Percentiles rank a stretch among this genome's conserved stretches.
Conservation (phyloP, 202 grass and related monocot genomes). For the Dendrocalamus latiflorus region DNA sequence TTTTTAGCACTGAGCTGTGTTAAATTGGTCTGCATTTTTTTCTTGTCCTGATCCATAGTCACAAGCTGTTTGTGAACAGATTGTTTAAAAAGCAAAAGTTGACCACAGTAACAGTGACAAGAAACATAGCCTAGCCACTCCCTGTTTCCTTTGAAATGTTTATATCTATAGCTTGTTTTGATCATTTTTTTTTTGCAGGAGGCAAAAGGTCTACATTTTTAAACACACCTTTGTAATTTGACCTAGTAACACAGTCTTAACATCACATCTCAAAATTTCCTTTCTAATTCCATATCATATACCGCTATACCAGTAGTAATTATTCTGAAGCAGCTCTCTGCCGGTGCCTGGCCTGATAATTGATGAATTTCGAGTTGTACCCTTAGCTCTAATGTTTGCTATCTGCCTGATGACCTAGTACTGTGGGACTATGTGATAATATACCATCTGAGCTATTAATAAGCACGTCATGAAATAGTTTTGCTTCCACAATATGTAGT, state of each 20-base stretch:
- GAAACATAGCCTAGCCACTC: background rate
- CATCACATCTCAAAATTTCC: background rate
- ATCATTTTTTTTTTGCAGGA: too few species aligned
- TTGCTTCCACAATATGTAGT: background rate
- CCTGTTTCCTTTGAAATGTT: background rate
- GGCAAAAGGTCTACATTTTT: too few species aligned
- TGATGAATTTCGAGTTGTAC: background rate
- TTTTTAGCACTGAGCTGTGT: background rate
- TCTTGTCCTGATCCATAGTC: background rate
- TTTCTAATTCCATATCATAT: background rate
- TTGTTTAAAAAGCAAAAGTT: background rate
- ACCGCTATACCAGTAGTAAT: background rate
- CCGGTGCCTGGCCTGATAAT: background rate
- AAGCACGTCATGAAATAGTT: background rate
- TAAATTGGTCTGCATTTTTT: background rate
- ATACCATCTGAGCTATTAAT: constrained; percentile 2
- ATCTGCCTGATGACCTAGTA: background rate
- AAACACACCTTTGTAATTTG: too few species aligned
- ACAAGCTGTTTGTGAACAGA: background rate
- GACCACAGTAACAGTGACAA: background rate
- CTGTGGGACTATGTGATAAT: background rate
- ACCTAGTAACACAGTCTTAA: too few species aligned
- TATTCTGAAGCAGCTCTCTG: background rate
- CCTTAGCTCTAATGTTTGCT: background rate
- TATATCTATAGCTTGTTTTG: too few species aligned